phyloP scores from a whole-genome alignment of 2,329 filamentous ascomycete genomes.

The Hymenotorrendiella dingleyae region DNA sequence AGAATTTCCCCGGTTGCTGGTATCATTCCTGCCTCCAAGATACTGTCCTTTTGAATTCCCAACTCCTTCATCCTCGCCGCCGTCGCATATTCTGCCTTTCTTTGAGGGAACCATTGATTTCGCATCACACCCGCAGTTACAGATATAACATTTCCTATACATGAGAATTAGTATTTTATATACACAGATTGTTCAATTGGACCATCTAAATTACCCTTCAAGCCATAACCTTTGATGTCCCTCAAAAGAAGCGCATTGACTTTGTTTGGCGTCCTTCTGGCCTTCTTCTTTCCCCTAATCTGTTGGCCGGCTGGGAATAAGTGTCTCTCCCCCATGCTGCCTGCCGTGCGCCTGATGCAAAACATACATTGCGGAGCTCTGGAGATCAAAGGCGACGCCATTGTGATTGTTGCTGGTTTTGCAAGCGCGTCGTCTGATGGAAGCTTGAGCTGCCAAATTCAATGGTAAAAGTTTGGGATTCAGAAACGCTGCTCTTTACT shows the following conservation, averaged over 20 bases:
- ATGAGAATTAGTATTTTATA: conserved; percentile 20
- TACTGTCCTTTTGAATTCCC: conserved; percentile 35
- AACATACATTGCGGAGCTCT: conserved; percentile 26
- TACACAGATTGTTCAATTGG: not conserved
- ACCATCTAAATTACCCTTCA: conserved; percentile 32
- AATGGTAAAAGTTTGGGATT: conserved; percentile 1
- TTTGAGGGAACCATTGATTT: conserved; percentile 45
- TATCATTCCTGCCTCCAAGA: conserved; percentile 34
- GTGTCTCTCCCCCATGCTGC: conserved; percentile 17
- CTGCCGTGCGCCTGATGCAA: conserved; percentile 25
- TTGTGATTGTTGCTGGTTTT: conserved; percentile 11
- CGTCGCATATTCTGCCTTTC: conserved; percentile 47
- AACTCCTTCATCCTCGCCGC: conserved; percentile 38
- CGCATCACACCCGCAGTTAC: conserved; percentile 48
- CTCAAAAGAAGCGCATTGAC: conserved; percentile 46
- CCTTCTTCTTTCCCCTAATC: conserved; percentile 39
- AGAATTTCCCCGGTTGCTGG: conserved; percentile 5
- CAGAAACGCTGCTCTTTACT: not conserved
- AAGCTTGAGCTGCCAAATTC: not conserved
- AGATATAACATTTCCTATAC: conserved; percentile 44
- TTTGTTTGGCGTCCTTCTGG: conserved; percentile 32
- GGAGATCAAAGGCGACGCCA: conserved; percentile 25
- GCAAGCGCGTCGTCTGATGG: conserved; percentile 5
- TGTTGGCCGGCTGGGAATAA: conserved; percentile 28
- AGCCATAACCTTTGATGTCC: conserved; percentile 46